phyloP scores from a whole-genome alignment of 2,329 filamentous ascomycete species.

The Myriangium duriaei region DNA sequence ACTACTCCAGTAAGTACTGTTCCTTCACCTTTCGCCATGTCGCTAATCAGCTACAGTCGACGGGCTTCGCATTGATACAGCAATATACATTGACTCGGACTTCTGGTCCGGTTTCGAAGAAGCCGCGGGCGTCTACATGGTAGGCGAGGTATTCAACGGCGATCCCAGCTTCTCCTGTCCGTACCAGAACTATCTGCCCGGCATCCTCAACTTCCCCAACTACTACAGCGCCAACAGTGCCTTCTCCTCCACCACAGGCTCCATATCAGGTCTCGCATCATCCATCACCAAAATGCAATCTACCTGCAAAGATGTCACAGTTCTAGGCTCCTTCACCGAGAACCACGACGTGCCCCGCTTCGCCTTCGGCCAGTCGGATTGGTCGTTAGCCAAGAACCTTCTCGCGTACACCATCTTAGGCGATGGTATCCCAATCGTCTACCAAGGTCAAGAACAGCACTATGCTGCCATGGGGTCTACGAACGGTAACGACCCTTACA shows the following conservation, averaged over 20 bases:
- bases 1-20: constrained; percentile 38
- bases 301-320: constrained; percentile 25
- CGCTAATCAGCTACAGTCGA: constrained; percentile 28
- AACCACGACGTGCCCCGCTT: constrained; percentile 29
- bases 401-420: constrained; percentile 49
- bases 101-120: constrained; percentile 30
- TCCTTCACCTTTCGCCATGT: neutral
- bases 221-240: constrained; percentile 27
- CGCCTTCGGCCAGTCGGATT: constrained; percentile 38
- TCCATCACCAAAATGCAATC: constrained; percentile 21
- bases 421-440: constrained; percentile 52
- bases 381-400: constrained; percentile 46
- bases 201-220: constrained; percentile 36
- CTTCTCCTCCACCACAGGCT: constrained; percentile 25
- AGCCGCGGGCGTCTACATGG: constrained; percentile 29
- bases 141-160: constrained; percentile 34
- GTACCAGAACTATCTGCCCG: constrained; percentile 32
- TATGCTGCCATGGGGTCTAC: constrained; percentile 27
- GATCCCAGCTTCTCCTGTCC: constrained; percentile 27
- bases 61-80: constrained; percentile 40
- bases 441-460: constrained; percentile 54
- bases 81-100: constrained; percentile 31
- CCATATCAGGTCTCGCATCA: constrained; percentile 26
- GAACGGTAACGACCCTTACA: constrained; percentile 23
- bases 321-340: constrained; percentile 29